These are phyloP conservation scores for Schwanniomyces vanrijiae DNA, from an alignment of 805 yeast species.

Conservation along the genomic window DNA sequence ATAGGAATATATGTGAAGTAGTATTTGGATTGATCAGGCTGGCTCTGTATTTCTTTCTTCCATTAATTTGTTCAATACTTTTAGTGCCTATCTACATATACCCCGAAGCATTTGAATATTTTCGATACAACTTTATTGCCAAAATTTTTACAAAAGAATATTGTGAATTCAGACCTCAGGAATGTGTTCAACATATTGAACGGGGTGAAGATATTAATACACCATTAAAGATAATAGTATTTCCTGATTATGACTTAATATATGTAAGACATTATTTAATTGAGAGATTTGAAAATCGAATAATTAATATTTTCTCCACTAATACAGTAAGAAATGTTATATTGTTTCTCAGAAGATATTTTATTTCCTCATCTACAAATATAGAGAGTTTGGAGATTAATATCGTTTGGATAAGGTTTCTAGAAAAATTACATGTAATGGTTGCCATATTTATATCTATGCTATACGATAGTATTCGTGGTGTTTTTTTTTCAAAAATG, in stretches of 20 bases:
- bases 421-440: conserved; percentile 13
- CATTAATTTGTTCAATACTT: background rate
- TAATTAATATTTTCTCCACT: background rate
- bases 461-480: conserved; percentile 13
- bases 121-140: conserved; percentile 12
- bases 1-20: background rate
- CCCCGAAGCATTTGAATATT: conserved; percentile 12
- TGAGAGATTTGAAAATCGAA: conserved; percentile 7
- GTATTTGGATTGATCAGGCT: background rate
- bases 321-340: background rate
- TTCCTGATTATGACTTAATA: conserved; percentile 14
- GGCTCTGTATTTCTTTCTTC: background rate
- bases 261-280: conserved; percentile 14
- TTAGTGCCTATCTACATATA: conserved; percentile 11
- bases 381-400: background rate
- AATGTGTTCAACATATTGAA: conserved; percentile 6
- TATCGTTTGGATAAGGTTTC: conserved; percentile 7
- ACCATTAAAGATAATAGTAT: conserved; percentile 8
- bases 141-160: conserved; percentile 12
- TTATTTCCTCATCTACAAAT: background rate
- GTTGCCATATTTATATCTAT: conserved; percentile 17
- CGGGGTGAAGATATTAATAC: conserved; percentile 5
- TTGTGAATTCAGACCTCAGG: conserved; percentile 13
- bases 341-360: background rate
- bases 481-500: conserved; percentile 15